These are phyloP conservation scores for Alternaria solani DNA, from an alignment of 2,329 filamentous ascomycete species.

Conservation along the genomic window DNA sequence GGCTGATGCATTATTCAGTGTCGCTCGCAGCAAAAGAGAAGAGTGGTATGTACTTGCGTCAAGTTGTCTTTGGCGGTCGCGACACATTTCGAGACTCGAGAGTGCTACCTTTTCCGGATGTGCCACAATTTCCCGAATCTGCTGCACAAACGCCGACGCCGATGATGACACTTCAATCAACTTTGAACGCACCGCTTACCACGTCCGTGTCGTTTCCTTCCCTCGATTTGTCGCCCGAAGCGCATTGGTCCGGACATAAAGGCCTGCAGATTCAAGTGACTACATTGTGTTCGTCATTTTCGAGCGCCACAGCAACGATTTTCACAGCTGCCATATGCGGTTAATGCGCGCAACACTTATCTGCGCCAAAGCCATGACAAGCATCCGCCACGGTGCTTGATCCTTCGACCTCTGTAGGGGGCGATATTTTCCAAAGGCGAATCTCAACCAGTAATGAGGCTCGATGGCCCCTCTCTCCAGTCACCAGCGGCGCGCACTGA, in stretches of 20 bases:
- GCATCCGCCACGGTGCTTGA: slow-evolving; percentile 35
- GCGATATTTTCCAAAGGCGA: not conserved
- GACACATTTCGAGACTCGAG: not conserved
- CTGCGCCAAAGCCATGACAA: slow-evolving; percentile 28
- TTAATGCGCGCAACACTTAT: slow-evolving; percentile 24
- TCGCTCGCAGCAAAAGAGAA: no score
- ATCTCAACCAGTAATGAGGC: not conserved
- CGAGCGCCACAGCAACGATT: not conserved
- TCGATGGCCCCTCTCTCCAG: not conserved
- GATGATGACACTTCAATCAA: not conserved
- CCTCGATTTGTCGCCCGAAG: not conserved
- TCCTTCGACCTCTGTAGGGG: slow-evolving; percentile 7
- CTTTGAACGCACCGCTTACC: not conserved
- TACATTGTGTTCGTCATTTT: not conserved
- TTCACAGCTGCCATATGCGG: slow-evolving; percentile 29
- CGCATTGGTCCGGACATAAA: not conserved
- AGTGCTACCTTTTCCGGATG: not conserved
- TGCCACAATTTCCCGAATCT: not conserved
- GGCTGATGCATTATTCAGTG: no score
- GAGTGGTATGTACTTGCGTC: no score
- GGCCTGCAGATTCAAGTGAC: not conserved
- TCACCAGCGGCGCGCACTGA: slow-evolving; percentile 2
- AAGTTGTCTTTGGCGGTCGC: no score
- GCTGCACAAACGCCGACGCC: not conserved
- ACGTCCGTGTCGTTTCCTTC: not conserved